These are phyloP conservation scores for Fusarium dlaminii DNA, from an alignment of 2,329 filamentous ascomycete genomes.

Conservation along the genomic window DNA sequence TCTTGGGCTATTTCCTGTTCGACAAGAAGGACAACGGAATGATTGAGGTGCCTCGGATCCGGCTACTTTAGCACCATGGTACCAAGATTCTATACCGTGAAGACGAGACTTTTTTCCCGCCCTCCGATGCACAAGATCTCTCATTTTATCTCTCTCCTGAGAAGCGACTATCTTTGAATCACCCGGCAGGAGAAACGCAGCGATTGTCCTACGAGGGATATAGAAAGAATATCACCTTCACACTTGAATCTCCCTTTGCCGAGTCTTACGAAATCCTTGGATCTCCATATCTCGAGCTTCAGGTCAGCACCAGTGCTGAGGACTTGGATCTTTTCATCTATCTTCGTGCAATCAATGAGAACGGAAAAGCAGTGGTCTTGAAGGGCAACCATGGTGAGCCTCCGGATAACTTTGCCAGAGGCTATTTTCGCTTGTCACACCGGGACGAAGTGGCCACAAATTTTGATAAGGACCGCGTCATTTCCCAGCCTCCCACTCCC, in stretches of 20 bases:
- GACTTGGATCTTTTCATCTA: background rate
- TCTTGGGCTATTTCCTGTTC: background rate
- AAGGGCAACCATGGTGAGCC: background rate
- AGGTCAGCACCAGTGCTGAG: background rate
- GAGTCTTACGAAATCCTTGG: background rate
- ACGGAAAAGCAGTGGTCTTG: fast-evolving
- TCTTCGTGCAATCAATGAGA: fast-evolving
- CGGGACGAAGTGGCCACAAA: background rate
- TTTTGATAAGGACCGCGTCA: background rate
- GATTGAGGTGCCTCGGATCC: background rate
- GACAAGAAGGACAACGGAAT: background rate
- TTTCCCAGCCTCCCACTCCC: background rate
- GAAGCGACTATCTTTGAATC: fast-evolving
- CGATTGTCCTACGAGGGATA: background rate
- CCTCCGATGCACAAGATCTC: fast-evolving
- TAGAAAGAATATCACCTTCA: fast-evolving
- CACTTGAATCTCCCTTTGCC: fast-evolving
- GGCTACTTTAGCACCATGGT: background rate
- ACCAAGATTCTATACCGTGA: background rate
- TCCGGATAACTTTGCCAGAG: background rate
- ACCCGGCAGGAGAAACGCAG: fast-evolving
- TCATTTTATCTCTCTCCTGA: background rate
- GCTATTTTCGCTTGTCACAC: background rate
- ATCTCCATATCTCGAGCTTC: background rate
- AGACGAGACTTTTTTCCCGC: background rate